A percentile compares a stretch with the other conserved stretches of the same genome.
phyloP scores from a whole-genome alignment of 129 eudicot genomes.

The Gnaphalium uliginosum region DNA sequence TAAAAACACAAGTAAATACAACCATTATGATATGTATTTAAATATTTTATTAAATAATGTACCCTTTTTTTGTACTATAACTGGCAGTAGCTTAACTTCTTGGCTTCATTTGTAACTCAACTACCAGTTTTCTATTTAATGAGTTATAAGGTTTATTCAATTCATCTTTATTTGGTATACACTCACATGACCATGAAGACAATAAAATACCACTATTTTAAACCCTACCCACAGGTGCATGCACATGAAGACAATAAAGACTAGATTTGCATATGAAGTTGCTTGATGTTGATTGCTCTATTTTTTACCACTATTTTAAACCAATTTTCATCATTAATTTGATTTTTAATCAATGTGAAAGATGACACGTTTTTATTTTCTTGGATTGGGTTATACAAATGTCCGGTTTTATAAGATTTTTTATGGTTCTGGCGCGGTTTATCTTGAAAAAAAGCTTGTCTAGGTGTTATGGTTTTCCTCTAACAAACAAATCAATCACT shows the following conservation, averaged over 20 bases:
- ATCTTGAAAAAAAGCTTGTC: not conserved
- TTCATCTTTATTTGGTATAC: not conserved
- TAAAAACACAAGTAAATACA: not conserved
- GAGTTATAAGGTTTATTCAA: slow-evolving; percentile 7
- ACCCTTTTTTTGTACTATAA: slow-evolving; percentile 4
- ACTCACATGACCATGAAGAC: slow-evolving; percentile 27
- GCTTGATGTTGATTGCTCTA: slow-evolving; percentile 20
- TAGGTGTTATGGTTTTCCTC: too few species aligned
- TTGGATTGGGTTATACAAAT: too few species aligned
- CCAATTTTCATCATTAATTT: not conserved
- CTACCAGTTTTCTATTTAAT: slow-evolving; percentile 23
- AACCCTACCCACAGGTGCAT: slow-evolving; percentile 30
- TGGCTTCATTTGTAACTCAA: slow-evolving; percentile 42
- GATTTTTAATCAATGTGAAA: not conserved
- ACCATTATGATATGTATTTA: not conserved
- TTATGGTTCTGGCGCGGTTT: not conserved
- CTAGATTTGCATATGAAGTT: slow-evolving; percentile 27
- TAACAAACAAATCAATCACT: not conserved
- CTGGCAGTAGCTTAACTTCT: slow-evolving; percentile 17
- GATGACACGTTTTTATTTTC: not conserved
- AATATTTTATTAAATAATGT: not conserved
- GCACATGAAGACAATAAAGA: slow-evolving; percentile 33
- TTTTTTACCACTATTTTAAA: not conserved
- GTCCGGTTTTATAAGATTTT: not conserved
- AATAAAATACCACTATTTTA: too few species aligned